Evolutionary conservation across 306 rosid species (phyloP), one percentile per base, ranked within the genome.

Genomic region (Acacia confusa): DNA sequence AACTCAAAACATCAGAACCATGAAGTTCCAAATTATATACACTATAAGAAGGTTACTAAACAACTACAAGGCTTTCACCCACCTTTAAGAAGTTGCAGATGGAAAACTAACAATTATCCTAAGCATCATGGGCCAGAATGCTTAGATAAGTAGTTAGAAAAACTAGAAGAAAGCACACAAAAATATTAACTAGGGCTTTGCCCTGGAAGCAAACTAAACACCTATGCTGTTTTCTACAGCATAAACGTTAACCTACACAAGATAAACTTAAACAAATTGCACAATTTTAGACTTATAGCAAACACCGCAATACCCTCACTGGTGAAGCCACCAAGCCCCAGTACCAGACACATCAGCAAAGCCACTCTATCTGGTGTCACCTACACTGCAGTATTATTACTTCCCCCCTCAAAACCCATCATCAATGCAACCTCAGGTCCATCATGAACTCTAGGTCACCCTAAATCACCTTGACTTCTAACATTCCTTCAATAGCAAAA

Each of bases 1-100:
- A 27, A 78, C 70, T 48, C 55, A 38, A 77, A 57, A 77, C 16
- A 61, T 61, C 16, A 38, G 22, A 69, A 44, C 78, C 48, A 40
- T 19, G 69, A 11, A 38, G 75, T 52, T 82, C 67, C 38, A 45
- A 44, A 72, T 24, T 48, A 52, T 36, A 63, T 68, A 47, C 41
- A 68, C 74, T 52, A 36, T 36, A 32, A 13, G 4, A 50, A 28
- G 55, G 27, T 68, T 19, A 3, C 44, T n/a, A 38, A 24, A 6
- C 72, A 38, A 38, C 43, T 36, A 50, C 50, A 68, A 68, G 9
- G 45, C 45, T 41, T 41, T 41, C 32, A 41, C 7, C 4, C 28
- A 6, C 74, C 74, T 40, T n/a, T 24, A 70, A 24, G 8, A 70
- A 70, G 30, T 40, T 43, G n/a, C 48, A 41, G 74, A 40, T n/a